Evolutionary conservation across 1,139 yeast species (phyloP), one percentile per base, ranked within the genome.

Genomic region (Suhomyces terraborum): DNA sequence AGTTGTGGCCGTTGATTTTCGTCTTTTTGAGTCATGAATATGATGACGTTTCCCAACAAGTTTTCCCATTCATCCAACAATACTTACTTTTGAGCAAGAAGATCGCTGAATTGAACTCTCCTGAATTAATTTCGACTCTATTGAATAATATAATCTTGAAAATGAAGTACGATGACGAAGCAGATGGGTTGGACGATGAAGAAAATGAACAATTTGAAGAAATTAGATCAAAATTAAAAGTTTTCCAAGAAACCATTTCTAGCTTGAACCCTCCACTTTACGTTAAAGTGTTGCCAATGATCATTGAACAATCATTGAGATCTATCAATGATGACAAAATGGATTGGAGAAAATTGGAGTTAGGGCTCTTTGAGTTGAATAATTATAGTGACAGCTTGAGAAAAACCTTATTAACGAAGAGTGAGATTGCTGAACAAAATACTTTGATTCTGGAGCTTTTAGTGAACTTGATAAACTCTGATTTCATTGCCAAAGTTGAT

Each of bases 161-260:
- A 58, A 80, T 87, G 83, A 84, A 82, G 60, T 88, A 78, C 52
- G 96, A 87, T 54, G 80, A 77, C 16, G 84, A 84, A 9, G 80
- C 80, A 49, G 91, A 85, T 50, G 88, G 84, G 5, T 54, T 58
- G 6, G 52, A 50, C 24, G 75, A 69, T 41, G 89, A 82, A 43
- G 83, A 81, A 45, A 82, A 84, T 42, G 84, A 82, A 43, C 94
- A 87, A 56, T 93, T 93, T 54, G 72, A 70, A 47, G 98, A 91
- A 48, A 73, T 88, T 36, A 79, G 98, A 59, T 62, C 73, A 4
- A 84, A 79, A 55, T 72, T 94, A 47, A 84, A 84, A 55, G 73
- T 77, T 10, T 84, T 91, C 57, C 97, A 93, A 62, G 97, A 93
- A 54, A 79, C 86, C 12, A 82, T 93, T 47, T 94, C 95, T 3